These are phyloP conservation scores for Pterulicium gracile DNA, from an alignment of 1,284 basidiomycete genomes.

Conservation along the genomic window DNA sequence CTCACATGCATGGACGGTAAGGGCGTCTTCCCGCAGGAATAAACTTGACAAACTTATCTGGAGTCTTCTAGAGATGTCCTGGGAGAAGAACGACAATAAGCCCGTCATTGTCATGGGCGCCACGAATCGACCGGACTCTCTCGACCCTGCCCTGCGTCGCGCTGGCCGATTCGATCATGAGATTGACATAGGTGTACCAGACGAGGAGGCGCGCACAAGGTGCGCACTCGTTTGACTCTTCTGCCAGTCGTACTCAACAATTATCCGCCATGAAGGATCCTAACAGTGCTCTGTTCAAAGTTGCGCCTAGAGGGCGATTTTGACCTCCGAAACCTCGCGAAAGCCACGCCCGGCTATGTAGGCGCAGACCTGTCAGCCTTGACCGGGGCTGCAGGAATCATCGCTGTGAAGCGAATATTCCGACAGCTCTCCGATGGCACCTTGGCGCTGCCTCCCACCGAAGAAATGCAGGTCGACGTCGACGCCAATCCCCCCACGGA, in stretches of 20 bases:
- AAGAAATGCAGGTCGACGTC: constrained; percentile 41
- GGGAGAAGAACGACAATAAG: constrained; percentile 85
- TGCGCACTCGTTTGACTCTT: constrained; percentile 26
- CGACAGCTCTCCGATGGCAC: constrained; percentile 67
- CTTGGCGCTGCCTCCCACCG: constrained; percentile 38
- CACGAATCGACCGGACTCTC: constrained; percentile 90
- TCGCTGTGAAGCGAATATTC: constrained; percentile 95
- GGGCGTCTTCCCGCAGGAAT: constrained; percentile 12
- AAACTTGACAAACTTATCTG: constrained; percentile 3
- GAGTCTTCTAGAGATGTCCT: constrained; percentile 61
- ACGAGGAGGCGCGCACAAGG: constrained; percentile 85
- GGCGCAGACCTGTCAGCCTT: constrained; percentile 90
- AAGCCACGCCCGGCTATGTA: constrained; percentile 93
- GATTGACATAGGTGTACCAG: constrained; percentile 95
- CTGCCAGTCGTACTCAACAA: constrained; percentile 2
- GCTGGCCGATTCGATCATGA: constrained; percentile 97
- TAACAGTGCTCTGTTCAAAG: constrained; percentile 69
- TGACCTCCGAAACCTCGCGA: constrained; percentile 75
- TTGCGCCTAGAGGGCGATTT: constrained; percentile 75
- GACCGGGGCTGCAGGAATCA: constrained; percentile 89
- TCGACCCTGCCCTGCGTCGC: constrained; percentile 86
- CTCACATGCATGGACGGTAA: constrained; percentile 95
- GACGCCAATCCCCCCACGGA: constrained; percentile 11
- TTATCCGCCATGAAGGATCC: constrained; percentile 42
- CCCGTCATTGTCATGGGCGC: constrained; percentile 94